Base-by-base conservation (phyloP, 768 basidiomycete species). In the Trametes cubensis region DNA sequence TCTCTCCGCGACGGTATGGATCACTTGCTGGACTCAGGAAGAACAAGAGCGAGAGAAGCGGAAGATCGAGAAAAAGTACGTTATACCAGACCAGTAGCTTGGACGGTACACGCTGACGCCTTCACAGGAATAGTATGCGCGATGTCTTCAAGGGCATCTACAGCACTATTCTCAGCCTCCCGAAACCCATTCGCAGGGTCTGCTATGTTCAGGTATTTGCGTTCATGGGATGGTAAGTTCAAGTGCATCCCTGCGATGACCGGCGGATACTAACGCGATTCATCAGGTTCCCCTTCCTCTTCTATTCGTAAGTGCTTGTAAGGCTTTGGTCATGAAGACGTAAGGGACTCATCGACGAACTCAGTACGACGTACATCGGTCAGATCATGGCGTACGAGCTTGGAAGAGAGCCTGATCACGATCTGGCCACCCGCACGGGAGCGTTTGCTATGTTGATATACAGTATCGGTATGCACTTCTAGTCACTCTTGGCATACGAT, bases 161-260 rank as follows among this genome's bases (percentile, higher is more conserved):
- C 66, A 79, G 73, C 30, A 89, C 95, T 5, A 78, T 93, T 11
- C 70, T 83, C 45, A 86, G 85, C 50, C 83, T 98, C 47, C 95
- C 95, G 0, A 85, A 83, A 65, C 89, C 94, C 14, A 88, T 98
- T 46, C 85, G 87, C 52, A 84, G 92, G 26, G 95, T 98, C 13
- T 98, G 95, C 72, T 87, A 89, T 69, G 95, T 97, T 3, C 95
- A 98, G 70, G 75, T 98, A 18, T 95, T 93, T 71, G 95, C 95
- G 2, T 98, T 96, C 73, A 96, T 96, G 93, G 94, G 93, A 66
- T 98, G 95, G 92, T 89, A 67, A 28, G 85, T 76, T 14, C 46
- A 14, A 47, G 50, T 18, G 26, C 40, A 11, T 57, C 45, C 25
- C 46, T 45, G 46, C 23, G 11, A 6, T 13, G 34, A 34, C 34